Conservation (phyloP, 2,329 filamentous ascomycete species). For the Botryosphaeria dothidea region DNA sequence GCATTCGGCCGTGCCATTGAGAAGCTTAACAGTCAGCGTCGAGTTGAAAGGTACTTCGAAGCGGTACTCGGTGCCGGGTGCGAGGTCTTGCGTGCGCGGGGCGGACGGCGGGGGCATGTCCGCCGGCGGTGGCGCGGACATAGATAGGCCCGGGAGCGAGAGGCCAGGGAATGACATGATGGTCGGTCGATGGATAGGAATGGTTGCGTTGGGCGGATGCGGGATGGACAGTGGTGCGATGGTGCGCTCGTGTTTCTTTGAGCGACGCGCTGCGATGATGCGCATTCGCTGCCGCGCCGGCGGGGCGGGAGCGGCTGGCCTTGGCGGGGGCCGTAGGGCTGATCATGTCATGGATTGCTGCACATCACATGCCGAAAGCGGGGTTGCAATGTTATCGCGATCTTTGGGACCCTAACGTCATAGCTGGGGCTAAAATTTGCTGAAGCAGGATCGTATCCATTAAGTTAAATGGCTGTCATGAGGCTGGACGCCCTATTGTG, state of each 20-base stretch:
- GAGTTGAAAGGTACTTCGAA: slow-evolving; percentile 41
- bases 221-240: not conserved
- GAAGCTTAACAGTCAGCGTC: slow-evolving; percentile 56
- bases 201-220: not conserved
- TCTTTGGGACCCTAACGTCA: slow-evolving; percentile 7
- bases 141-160: slow-evolving; percentile 41
- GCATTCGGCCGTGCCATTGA: slow-evolving; percentile 83
- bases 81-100: slow-evolving; percentile 42
- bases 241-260: slow-evolving; percentile 2
- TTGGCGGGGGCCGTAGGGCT: slow-evolving; percentile 18
- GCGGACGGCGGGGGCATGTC: slow-evolving; percentile 26
- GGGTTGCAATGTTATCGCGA: not conserved
- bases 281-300: slow-evolving; percentile 13
- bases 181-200: not conserved
- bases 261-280: not conserved
- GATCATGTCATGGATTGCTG: slow-evolving; percentile 1
- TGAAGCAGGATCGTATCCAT: not conserved
- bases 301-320: slow-evolving; percentile 12
- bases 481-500: not conserved
- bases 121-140: slow-evolving; percentile 24
- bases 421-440: slow-evolving; percentile 3
- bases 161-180: slow-evolving; percentile 48
- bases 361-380: slow-evolving; percentile 16
- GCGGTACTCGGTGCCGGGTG: slow-evolving; percentile 48
- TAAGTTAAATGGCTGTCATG: slow-evolving; percentile 2